Base-by-base conservation (phyloP, 495 filamentous ascomycete species). In the Lophiotrema nucula region DNA sequence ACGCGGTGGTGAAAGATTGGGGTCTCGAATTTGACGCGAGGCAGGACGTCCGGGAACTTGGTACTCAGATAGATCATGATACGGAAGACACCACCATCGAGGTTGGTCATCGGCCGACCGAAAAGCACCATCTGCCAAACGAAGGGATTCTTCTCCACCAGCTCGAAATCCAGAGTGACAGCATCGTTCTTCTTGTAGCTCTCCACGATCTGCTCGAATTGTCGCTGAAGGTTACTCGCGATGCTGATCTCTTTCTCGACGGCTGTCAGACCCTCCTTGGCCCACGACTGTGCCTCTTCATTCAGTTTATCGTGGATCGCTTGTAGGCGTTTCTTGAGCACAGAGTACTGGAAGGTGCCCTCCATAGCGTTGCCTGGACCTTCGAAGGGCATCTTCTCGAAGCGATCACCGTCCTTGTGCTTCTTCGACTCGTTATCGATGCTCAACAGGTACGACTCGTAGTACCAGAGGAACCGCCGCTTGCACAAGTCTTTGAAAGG, bases 401-500 rank as follows among this genome's bases (percentile, higher is more conserved):
- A 97, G 3, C 67, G 61, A 26, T 81, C 73, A 13, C 80, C 80
- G 44, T 86, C 81, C 43, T 77, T 80, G 47, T 79, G 77, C 63
- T 80, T 81, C 53, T 70, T 70, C 53, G 83, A 80, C 8, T 80
- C 87, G 39, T 82, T 76, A 12, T 83, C 77, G 45, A 96, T 86
- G 5, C 85, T 79, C 8, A 77, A 71, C 21, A 92, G 73, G 69
- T 97, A 98, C 12, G 84, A 86, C 41, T 95, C 88, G 66, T 89
- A 91, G 69, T 98, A 97, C 93, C 95, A 97, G 15, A 98, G 72
- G 70, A 97, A 97, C 0, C 92, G 84, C 42, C 88, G 83, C 72
- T 97, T 98, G 78, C 85, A 88, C 8, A 95, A 75, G 62, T 98
- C 95, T 53, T 83, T 83, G 76, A 97, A 97, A 0, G 89, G 88